Evolutionary conservation across 257 asterid species (phyloP), one percentile per base, ranked within the genome.

Genomic region (Handroanthus guayacan): DNA sequence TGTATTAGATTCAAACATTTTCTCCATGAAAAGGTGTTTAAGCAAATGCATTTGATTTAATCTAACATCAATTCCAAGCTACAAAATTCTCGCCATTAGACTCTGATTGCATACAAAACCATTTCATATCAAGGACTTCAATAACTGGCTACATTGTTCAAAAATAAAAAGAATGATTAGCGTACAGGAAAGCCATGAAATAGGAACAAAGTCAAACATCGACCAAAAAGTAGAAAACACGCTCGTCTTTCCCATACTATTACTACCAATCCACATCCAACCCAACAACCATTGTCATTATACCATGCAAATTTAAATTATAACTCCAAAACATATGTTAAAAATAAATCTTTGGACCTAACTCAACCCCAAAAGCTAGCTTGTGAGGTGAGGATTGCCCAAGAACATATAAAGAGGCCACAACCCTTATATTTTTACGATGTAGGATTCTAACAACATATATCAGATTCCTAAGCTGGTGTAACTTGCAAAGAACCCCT

Each of bases 211-310:
- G 18, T 8, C 38, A 54, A 54, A 38, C 51, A 54, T 37, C 39
- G 37, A 54, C 62, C 64, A 38, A 45, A 69, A 69, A 68, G 36
- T 13, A 69, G 62, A 68, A 68, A 50, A 18, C 37, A 4, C 6
- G 34, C 17, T 48, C 34, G 62, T 38, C 11, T 50, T 3, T 34
- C 31, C 5, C 34, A 20, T 48, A 31, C 48, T 43, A 68, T 68
- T 8, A 68, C 8, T 47, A 34, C n/a, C 47, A 50, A 13, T 51
- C 62, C 25, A 67, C 34, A 68, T 8, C 62, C 72, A 67, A 25
- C 44, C 74, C 47, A 50, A 47, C 58, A 9, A 48, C 10, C 48
- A 68, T 13, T 25, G 48, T 9, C 34, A 68, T 68, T 25, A 25
- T 25, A 1, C 31, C 31, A 25, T 25, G 31, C 31, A 25, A 25